These are phyloP conservation scores for Penicillium manginii DNA, from an alignment of 495 filamentous ascomycete species.

Conservation along the genomic window DNA sequence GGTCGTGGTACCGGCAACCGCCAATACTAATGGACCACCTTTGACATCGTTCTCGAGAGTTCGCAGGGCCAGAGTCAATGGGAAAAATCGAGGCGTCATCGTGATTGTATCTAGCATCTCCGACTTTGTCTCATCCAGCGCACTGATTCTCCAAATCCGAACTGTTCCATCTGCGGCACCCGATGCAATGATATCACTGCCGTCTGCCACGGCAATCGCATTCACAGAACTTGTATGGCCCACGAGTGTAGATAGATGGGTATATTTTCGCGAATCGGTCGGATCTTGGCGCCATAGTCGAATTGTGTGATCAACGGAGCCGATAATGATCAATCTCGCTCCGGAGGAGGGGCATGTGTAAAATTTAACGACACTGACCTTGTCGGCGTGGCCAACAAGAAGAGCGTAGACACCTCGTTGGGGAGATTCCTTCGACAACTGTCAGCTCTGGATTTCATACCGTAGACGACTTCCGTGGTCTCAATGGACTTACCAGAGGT, in stretches of 20 bases:
- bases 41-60: constrained; percentile 50
- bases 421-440: constrained; percentile 44
- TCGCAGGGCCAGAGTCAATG: constrained; percentile 71
- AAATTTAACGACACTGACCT: constrained; percentile 84
- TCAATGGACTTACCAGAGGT: constrained; percentile 65
- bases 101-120: constrained; percentile 70
- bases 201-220: constrained; percentile 64
- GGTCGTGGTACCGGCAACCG: constrained; percentile 80
- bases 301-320: constrained; percentile 79
- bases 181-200: constrained; percentile 62
- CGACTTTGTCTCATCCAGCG: constrained; percentile 36
- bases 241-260: constrained; percentile 51
- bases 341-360: constrained; percentile 55
- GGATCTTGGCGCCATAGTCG: constrained; percentile 64
- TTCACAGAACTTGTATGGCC: constrained; percentile 80
- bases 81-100: constrained; percentile 77
- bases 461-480: neutral
- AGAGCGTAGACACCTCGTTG: constrained; percentile 65
- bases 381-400: constrained; percentile 79
- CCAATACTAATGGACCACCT: constrained; percentile 64
- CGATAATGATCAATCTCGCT: constrained; percentile 67
- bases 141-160: constrained; percentile 70
- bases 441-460: neutral
- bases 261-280: constrained; percentile 33
- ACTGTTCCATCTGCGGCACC: constrained; percentile 84